Conservation (phyloP, 2,329 filamentous ascomycete species). For the Phyllosticta citribraziliensis region DNA sequence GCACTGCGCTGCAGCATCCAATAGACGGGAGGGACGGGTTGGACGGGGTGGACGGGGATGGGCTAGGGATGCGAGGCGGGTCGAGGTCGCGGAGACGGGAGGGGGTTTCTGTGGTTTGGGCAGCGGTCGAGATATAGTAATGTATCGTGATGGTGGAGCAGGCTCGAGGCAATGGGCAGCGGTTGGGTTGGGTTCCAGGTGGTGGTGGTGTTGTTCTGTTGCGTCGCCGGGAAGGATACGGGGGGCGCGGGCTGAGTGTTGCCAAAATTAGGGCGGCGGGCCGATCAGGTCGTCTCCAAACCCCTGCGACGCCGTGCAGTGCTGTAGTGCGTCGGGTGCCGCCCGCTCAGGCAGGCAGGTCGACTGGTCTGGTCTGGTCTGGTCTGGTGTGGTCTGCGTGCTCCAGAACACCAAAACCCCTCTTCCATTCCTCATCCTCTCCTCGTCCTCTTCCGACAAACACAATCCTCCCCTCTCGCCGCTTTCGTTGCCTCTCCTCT, state of each 20-base stretch:
- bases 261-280: background rate
- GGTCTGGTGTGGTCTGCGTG: background rate
- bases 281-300: background rate
- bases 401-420: background rate
- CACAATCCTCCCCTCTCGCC: too few species aligned
- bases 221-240: background rate
- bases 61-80: background rate
- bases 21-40: background rate
- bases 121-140: background rate
- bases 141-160: background rate
- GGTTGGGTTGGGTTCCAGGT: background rate
- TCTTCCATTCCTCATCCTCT: background rate
- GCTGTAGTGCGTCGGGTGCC: background rate
- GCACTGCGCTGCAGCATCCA: background rate
- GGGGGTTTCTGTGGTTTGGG: background rate
- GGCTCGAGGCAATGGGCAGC: background rate
- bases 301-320: background rate
- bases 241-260: background rate
- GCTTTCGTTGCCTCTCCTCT: background rate
- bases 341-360: too few species aligned
- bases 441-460: background rate
- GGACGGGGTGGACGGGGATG: background rate
- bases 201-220: background rate
- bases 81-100: background rate
- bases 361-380: background rate